Conservation (phyloP, 331 rosid genomes). For the Erythrophleum ivorense region DNA sequence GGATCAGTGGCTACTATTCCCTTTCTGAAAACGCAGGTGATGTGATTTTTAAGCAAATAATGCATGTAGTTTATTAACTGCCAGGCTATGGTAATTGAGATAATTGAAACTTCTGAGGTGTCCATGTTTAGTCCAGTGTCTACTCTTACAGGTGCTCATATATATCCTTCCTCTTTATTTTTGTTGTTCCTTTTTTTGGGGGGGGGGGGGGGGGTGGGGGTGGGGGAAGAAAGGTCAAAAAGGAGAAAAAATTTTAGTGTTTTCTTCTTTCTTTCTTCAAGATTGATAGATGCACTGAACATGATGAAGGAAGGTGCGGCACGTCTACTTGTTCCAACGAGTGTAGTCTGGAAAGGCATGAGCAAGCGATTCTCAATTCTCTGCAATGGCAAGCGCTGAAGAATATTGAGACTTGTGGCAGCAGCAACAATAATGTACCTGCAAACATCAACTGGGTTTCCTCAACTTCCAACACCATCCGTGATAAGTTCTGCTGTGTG, state of each 20-base stretch:
- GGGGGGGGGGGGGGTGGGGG: too few relatives aligned
- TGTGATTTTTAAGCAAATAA: not conserved
- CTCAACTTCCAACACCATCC: conserved; percentile 54
- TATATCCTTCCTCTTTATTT: too few relatives aligned
- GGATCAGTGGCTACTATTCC: not conserved
- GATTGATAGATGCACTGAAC: conserved; percentile 95
- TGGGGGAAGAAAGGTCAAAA: too few relatives aligned
- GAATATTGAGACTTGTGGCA: conserved; percentile 63
- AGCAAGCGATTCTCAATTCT: conserved; percentile 94
- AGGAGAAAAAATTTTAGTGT: not conserved
- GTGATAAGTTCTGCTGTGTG: conserved; percentile 81
- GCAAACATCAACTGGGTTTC: conserved; percentile 57
- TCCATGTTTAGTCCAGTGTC: too few relatives aligned
- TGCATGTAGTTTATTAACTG: not conserved
- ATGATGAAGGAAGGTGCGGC: conserved; percentile 97
- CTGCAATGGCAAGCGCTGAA: conserved; percentile 88
- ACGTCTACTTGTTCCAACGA: conserved; percentile 87
- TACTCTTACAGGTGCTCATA: too few relatives aligned
- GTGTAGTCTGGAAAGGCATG: conserved; percentile 94
- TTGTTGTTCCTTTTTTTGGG: too few relatives aligned
- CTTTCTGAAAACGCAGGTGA: not conserved
- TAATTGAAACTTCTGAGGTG: not conserved
- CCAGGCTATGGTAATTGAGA: not conserved
- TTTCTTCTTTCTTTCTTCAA: conserved; percentile 37
- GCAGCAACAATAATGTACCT: conserved; percentile 61